Evolutionary conservation across 768 basidiomycete genomes (phyloP).

Genomic region (Xanthoconium purpureum): DNA sequence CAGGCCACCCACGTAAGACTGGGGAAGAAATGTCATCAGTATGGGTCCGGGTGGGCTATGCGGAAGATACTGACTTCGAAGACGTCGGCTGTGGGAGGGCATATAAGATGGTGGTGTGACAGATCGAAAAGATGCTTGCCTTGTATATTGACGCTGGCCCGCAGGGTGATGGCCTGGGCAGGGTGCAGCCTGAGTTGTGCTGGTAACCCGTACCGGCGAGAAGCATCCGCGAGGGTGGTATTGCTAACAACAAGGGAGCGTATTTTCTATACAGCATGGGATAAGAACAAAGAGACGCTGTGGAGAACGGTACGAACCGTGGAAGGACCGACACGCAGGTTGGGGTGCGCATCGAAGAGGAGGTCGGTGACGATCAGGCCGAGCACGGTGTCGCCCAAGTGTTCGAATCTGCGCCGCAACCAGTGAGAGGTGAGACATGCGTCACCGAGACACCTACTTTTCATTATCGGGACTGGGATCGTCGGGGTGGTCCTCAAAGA

Average conservation of each 20-base stretch:
- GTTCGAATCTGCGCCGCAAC: conserved; percentile 53
- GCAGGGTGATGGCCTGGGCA: conserved; percentile 69
- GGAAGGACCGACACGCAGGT: conserved; percentile 71
- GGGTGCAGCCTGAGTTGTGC: conserved; percentile 61
- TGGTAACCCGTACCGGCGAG: conserved; percentile 62
- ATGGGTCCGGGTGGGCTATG: background rate
- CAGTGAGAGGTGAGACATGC: background rate
- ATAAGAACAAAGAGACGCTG: too few relatives aligned
- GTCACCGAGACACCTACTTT: conserved; percentile 45
- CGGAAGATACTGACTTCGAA: conserved; percentile 57
- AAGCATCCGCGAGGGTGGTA: conserved; percentile 66
- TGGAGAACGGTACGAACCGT: conserved; percentile 39
- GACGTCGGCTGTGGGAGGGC: conserved; percentile 54
- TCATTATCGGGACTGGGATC: conserved; percentile 83
- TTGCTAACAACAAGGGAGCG: conserved; percentile 74
- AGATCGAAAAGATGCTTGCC: conserved; percentile 39
- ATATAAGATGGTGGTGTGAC: conserved; percentile 1
- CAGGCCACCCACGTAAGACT: conserved; percentile 81
- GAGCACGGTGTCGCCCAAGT: conserved; percentile 74
- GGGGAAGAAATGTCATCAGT: conserved; percentile 1
- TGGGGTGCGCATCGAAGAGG: conserved; percentile 61
- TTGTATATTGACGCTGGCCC: conserved; percentile 68
- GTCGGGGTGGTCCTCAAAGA: conserved; percentile 70
- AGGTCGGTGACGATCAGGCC: conserved; percentile 64
- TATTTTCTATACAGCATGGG: conserved; percentile 56